These are phyloP conservation scores for Halophytophthora polymorphica DNA, from an alignment of 352 stramenopile genomes.

Conservation along the genomic window DNA sequence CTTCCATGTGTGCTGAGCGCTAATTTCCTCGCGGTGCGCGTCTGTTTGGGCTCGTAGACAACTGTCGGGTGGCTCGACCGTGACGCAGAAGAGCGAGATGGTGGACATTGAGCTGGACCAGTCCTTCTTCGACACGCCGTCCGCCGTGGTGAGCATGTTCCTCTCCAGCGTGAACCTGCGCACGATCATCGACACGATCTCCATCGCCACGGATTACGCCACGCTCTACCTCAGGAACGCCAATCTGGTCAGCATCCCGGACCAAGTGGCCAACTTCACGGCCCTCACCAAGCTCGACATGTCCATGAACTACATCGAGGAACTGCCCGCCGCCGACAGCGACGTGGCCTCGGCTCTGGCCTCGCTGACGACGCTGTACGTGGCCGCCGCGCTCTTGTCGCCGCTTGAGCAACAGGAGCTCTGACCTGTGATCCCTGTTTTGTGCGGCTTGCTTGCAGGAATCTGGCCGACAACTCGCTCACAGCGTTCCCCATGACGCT, in stretches of 20 bases:
- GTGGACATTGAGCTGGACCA: conserved; percentile 51
- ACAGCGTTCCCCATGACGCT: conserved; percentile 36
- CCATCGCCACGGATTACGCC: conserved; percentile 22
- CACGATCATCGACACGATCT: conserved; percentile 31
- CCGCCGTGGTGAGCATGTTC: conserved; percentile 29
- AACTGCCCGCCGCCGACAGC: conserved; percentile 31
- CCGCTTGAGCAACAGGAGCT: not conserved
- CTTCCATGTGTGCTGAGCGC: not conserved
- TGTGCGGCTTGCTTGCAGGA: conserved; percentile 6
- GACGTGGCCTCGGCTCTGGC: conserved; percentile 27
- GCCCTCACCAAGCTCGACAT: conserved; percentile 32
- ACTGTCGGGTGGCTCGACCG: conserved; percentile 25
- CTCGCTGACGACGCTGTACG: conserved; percentile 25
- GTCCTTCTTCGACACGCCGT: conserved; percentile 51
- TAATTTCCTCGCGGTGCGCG: conserved; percentile 6
- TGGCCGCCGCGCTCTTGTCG: not conserved
- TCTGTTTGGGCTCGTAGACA: conserved; percentile 18
- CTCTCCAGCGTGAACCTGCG: conserved; percentile 33
- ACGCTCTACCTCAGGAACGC: conserved; percentile 40
- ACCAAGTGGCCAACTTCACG: conserved; percentile 31
- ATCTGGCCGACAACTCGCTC: conserved; percentile 42
- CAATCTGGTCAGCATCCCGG: conserved; percentile 44
- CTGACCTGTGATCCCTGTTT: not conserved
- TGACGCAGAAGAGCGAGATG: conserved; percentile 30
- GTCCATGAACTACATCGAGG: conserved; percentile 47